Percentiles rank a stretch among this genome's conserved stretches.
phyloP scores from a whole-genome alignment of 2,329 filamentous ascomycete genomes.

The Incumbomyces delicatus region DNA sequence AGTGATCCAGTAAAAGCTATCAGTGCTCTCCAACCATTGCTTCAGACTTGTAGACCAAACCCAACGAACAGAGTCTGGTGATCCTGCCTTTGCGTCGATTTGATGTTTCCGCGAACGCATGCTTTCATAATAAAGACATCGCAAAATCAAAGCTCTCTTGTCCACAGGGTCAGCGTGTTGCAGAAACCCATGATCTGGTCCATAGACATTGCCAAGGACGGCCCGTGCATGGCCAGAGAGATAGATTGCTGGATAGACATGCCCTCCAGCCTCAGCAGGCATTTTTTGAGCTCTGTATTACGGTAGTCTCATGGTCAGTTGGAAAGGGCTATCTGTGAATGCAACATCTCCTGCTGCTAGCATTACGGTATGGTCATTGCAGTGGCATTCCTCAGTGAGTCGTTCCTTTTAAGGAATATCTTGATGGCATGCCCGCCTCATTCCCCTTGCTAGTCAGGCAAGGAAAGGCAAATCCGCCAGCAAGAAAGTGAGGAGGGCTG shows the following conservation, averaged over 20 bases:
- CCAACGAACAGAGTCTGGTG: conserved; percentile 3
- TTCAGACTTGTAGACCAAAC: not conserved
- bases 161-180: not conserved
- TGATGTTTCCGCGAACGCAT: conserved; percentile 1
- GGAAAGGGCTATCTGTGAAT: too few species aligned
- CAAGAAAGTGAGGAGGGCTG: too few species aligned
- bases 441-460: too few species aligned
- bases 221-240: not conserved
- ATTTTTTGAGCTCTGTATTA: too few species aligned
- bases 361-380: too few species aligned
- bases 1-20: conserved; percentile 6
- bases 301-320: too few species aligned
- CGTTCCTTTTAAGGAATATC: too few species aligned
- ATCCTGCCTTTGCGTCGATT: not conserved
- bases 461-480: too few species aligned
- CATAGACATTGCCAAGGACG: not conserved
- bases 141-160: not conserved
- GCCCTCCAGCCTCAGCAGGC: too few species aligned
- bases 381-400: too few species aligned
- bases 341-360: too few species aligned
- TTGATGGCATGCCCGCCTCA: too few species aligned
- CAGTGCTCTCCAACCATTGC: not conserved
- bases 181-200: not conserved
- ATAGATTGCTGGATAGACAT: not conserved
- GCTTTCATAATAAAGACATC: conserved; percentile 1